Percentiles rank a stretch among this genome's conserved stretches.
Evolutionary conservation across 2,329 filamentous ascomycete species (phyloP).

Genomic region (Aspergillus sp.): DNA sequence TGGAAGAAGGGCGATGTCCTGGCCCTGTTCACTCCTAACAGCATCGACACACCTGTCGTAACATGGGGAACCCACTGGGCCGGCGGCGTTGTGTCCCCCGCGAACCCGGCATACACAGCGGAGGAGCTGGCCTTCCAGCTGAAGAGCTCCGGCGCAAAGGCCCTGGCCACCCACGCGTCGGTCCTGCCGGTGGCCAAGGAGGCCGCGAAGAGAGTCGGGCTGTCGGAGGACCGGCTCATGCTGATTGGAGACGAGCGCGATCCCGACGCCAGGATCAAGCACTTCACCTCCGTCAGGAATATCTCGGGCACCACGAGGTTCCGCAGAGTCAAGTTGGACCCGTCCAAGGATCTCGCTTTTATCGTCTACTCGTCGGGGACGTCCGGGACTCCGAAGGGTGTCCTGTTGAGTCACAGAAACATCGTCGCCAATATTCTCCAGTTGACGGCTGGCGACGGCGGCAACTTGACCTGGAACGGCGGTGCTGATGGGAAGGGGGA

Average conservation of each 20-base stretch:
- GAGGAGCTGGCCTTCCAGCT: conserved; percentile 80
- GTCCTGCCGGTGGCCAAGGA: conserved; percentile 55
- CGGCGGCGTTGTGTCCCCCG: conserved; percentile 71
- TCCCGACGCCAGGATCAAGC: conserved; percentile 50
- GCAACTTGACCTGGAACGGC: conserved; percentile 49
- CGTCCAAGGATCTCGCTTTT: conserved; percentile 67
- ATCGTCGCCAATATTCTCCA: conserved; percentile 66
- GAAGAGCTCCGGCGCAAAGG: conserved; percentile 65
- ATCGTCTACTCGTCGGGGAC: conserved; percentile 85
- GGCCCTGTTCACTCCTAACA: conserved; percentile 74
- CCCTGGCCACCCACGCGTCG: conserved; percentile 61
- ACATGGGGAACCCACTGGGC: conserved; percentile 77
- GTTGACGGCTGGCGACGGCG: conserved; percentile 44
- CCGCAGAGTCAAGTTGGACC: conserved; percentile 53
- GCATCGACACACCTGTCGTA: conserved; percentile 68
- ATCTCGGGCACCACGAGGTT: conserved; percentile 51
- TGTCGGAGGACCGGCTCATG: conserved; percentile 63
- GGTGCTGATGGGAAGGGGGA: conserved; percentile 56
- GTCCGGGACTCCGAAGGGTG: conserved; percentile 83
- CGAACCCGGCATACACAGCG: conserved; percentile 77
- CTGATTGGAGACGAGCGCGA: conserved; percentile 59
- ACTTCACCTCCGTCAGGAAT: conserved; percentile 63
- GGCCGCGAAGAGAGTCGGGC: conserved; percentile 60
- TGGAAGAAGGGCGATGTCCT: conserved; percentile 81
- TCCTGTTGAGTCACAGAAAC: conserved; percentile 76